A percentile compares a stretch with the other conserved stretches of the same genome.
These are phyloP conservation scores for Alternaria sp. DNA, from an alignment of 2,329 filamentous ascomycete genomes.

Conservation along the genomic window DNA sequence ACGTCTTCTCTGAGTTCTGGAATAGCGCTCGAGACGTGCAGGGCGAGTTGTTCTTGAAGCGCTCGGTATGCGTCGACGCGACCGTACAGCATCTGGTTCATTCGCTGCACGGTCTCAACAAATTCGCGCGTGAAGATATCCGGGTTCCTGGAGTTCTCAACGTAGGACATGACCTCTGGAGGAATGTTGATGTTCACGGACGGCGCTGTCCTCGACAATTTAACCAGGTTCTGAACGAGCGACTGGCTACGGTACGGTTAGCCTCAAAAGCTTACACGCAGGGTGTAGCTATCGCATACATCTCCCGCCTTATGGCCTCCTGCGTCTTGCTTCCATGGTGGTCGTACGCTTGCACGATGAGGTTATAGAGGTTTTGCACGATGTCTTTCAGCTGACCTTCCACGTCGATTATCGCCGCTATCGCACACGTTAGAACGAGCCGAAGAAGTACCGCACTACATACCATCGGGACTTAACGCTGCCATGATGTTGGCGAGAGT, in stretches of 20 bases:
- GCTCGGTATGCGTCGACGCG: constrained; percentile 65
- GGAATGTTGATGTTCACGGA: constrained; percentile 62
- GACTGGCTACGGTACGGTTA: constrained; percentile 49
- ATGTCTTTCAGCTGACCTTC: constrained; percentile 65
- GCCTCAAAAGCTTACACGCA: neutral
- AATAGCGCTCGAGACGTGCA: constrained; percentile 64
- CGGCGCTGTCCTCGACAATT: constrained; percentile 59
- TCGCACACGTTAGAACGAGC: constrained; percentile 1
- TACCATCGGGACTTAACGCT: constrained; percentile 13
- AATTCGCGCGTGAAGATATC: constrained; percentile 72
- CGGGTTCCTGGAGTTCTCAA: constrained; percentile 68
- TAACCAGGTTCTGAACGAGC: constrained; percentile 61
- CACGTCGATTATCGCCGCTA: constrained; percentile 28
- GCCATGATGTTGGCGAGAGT: constrained; percentile 10
- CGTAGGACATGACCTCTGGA: constrained; percentile 67
- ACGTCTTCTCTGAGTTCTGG: constrained; percentile 64
- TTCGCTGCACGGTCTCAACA: constrained; percentile 67
- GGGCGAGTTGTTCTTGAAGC: constrained; percentile 65
- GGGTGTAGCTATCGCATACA: constrained; percentile 50
- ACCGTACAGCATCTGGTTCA: constrained; percentile 68
- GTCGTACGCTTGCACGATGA: constrained; percentile 65
- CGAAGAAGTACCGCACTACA: neutral
- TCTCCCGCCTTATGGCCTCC: constrained; percentile 63
- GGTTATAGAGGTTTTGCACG: constrained; percentile 67
- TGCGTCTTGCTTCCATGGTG: constrained; percentile 65